Evolutionary conservation across 495 filamentous ascomycete genomes (phyloP).

Genomic region (Thermochaetoides thermophila): DNA sequence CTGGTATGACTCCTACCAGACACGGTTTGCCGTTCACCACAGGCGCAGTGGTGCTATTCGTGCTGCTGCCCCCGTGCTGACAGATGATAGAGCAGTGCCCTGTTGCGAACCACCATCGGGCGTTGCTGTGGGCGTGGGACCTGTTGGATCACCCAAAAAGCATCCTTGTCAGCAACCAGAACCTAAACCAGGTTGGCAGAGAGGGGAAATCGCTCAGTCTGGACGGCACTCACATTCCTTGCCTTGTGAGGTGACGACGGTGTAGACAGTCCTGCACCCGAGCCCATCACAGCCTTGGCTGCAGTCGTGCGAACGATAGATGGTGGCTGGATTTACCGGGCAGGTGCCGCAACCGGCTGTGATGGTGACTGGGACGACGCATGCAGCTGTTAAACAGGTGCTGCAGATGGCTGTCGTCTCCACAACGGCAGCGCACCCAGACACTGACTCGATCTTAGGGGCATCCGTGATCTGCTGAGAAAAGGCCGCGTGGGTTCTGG

Average conservation of each 20-base stretch:
- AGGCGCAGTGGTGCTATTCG: not conserved
- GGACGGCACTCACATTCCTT: no score
- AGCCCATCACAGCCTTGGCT: conserved; percentile 10
- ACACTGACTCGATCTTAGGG: conserved; percentile 5
- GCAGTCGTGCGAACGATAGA: conserved; percentile 10
- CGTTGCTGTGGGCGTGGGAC: no score
- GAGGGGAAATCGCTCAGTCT: no score
- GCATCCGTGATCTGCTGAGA: not conserved
- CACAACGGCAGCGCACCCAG: conserved; percentile 13
- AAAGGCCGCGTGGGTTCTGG: not conserved
- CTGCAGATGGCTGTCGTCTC: conserved; percentile 13
- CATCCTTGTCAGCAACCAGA: no score
- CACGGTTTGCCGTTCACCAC: not conserved
- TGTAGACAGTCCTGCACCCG: conserved; percentile 11
- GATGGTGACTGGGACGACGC: conserved; percentile 9
- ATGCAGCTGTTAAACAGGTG: conserved; percentile 13
- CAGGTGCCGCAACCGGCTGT: conserved; percentile 11
- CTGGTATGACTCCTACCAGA: no score
- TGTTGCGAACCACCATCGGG: no score
- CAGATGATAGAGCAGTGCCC: no score
- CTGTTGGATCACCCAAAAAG: no score
- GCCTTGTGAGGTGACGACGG: conserved; percentile 8
- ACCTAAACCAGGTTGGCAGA: no score
- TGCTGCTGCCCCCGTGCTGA: conserved; percentile 1
- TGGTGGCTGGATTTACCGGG: conserved; percentile 7